phyloP scores from a whole-genome alignment of 768 basidiomycete genomes.

The Lactarius trivialis region DNA sequence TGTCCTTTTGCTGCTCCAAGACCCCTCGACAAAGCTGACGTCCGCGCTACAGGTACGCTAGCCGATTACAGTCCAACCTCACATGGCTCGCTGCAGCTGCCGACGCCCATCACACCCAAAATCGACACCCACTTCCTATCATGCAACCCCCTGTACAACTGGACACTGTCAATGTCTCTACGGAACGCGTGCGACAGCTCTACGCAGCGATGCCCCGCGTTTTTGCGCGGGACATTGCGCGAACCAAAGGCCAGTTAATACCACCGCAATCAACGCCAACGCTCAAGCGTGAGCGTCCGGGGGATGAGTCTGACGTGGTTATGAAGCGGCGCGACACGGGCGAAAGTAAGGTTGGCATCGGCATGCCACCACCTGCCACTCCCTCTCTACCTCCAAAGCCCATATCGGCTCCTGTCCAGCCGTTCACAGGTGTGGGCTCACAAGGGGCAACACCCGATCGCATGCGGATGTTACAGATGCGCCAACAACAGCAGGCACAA shows the following conservation, averaged over 20 bases:
- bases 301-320: conserved; percentile 42
- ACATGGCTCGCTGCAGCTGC: conserved; percentile 64
- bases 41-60: conserved; percentile 42
- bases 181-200: conserved; percentile 54
- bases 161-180: conserved; percentile 38
- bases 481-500: conserved; percentile 20
- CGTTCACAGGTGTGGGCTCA: not conserved
- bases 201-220: conserved; percentile 54
- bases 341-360: conserved; percentile 42
- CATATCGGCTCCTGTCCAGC: conserved; percentile 1
- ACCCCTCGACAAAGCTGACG: conserved; percentile 21
- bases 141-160: conserved; percentile 50
- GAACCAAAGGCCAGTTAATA: conserved; percentile 26
- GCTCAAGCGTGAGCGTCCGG: conserved; percentile 57
- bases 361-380: conserved; percentile 26
- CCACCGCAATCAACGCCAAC: conserved; percentile 26
- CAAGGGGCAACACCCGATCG: conserved; percentile 12
- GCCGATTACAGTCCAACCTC: conserved; percentile 63
- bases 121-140: conserved; percentile 41
- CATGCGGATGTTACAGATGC: conserved; percentile 7
- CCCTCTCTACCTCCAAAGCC: conserved; percentile 10
- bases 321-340: conserved; percentile 69
- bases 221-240: conserved; percentile 46
- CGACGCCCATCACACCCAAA: conserved; percentile 36
- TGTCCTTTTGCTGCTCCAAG: conserved; percentile 27